Evolutionary conservation across 2,329 filamentous ascomycete genomes (phyloP), one percentile per base, ranked within the genome.

Genomic region (Arachnomyces sp.): DNA sequence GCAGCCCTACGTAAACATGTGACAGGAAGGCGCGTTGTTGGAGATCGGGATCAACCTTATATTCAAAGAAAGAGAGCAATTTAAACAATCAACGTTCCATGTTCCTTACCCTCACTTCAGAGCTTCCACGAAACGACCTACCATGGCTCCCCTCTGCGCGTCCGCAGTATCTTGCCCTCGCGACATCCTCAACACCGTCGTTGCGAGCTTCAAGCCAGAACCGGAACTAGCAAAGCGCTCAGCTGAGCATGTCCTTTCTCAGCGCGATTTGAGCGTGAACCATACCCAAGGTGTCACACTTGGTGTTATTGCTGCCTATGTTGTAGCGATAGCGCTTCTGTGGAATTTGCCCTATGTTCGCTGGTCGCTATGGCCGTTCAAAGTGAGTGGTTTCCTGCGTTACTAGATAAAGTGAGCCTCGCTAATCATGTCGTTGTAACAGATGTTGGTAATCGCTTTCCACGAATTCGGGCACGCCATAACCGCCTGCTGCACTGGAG

Each of bases 371-470:
- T 89, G 83, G 83, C 84, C 84, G 3, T 88, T 89, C 68, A 89
- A 89, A 67, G 80, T 83, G 57, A 48, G 57, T 45, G 43, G 37
- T 28, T 33, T 14, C 8, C 31, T 20, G 14, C 9, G 20, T 25
- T 5, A 25, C 9, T 25, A 25, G 20, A 25, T 9, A 5, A 5
- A 25, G 20, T 9, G 5, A 25, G 9, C 20, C 20, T 9, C 20
- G n/a, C n/a, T n/a, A n/a, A n/a, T n/a, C n/a, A n/a, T 25, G 9
- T 28, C n/a, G 20, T 4, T 17, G 28, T 17, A 31, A 1, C 43
- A 83, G 79, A 87, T 88, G 83, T 73, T 89, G 14, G 82, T 85
- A 38, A 88, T 89, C 48, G 84, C 84, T 29, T 89, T 88, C 60
- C 84, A 89, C 63, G 84, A 89, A 53, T 74, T 88, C 54, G 77